phyloP scores from a whole-genome alignment of 345 rosid genomes.

The Citrus reticulata region DNA sequence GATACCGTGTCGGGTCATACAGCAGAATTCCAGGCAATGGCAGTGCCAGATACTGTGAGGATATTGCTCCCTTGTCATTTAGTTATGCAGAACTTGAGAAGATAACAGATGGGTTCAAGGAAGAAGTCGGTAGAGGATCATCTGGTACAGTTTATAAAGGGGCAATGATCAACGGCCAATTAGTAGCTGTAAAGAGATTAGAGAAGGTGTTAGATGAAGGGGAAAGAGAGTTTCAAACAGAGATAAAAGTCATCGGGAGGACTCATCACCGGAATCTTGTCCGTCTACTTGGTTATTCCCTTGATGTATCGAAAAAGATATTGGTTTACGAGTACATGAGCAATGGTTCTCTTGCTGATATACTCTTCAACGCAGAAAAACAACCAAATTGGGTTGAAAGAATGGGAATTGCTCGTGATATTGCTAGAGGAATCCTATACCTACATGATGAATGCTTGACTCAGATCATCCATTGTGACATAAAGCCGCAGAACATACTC shows the following conservation, averaged over 20 bases:
- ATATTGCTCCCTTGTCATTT: neutral
- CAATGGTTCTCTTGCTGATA: slow-evolving; percentile 26
- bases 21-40: neutral
- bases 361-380: slow-evolving; percentile 15
- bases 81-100: slow-evolving; percentile 9
- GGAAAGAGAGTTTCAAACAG: slow-evolving; percentile 24
- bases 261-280: slow-evolving; percentile 31
- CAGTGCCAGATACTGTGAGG: neutral
- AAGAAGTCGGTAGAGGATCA: slow-evolving; percentile 22
- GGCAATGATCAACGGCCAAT: neutral
- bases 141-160: slow-evolving; percentile 31
- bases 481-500: slow-evolving; percentile 27
- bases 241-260: slow-evolving; percentile 28
- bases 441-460: slow-evolving; percentile 27
- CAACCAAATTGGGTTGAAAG: slow-evolving; percentile 17
- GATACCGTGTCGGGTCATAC: neutral
- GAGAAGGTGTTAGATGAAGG: slow-evolving; percentile 3
- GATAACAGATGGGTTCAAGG: slow-evolving; percentile 17
- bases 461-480: slow-evolving; percentile 31
- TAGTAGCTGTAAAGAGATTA: slow-evolving; percentile 29
- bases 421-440: slow-evolving; percentile 28
- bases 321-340: slow-evolving; percentile 31
- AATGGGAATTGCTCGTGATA: slow-evolving; percentile 19
- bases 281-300: slow-evolving; percentile 22
- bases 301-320: slow-evolving; percentile 16